These are phyloP conservation scores for Penicillium odoratum DNA, from an alignment of 495 filamentous ascomycete genomes.

Conservation along the genomic window DNA sequence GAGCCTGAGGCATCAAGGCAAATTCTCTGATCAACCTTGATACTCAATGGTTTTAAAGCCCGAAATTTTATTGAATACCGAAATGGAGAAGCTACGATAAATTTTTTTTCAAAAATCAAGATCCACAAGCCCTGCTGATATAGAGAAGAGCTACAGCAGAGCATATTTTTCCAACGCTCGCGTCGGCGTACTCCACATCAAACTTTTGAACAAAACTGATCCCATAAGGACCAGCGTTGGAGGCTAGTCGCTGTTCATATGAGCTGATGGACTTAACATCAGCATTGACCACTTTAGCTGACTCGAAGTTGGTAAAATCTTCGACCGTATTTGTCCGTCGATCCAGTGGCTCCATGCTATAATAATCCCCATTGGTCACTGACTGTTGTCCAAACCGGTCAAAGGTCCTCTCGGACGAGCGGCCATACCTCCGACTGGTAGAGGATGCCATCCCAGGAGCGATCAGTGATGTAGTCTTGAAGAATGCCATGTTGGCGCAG, in stretches of 20 bases:
- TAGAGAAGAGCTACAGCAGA: no score
- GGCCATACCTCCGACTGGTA: conserved; percentile 1
- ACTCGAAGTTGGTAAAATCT: not conserved
- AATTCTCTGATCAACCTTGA: no score
- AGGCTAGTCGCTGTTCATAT: not conserved
- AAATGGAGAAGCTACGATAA: no score
- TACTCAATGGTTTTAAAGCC: no score
- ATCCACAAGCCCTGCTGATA: no score
- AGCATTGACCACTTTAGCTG: not conserved
- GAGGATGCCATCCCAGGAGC: conserved; percentile 11
- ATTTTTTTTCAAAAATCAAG: no score
- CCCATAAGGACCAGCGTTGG: conserved; percentile 4
- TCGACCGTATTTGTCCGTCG: not conserved
- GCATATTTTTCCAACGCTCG: not conserved
- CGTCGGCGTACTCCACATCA: conserved; percentile 2
- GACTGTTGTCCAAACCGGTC: not conserved
- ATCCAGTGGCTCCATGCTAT: conserved; percentile 1
- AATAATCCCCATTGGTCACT: not conserved
- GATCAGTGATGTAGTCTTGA: conserved; percentile 11
- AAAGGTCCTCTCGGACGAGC: not conserved
- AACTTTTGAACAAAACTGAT: conserved; percentile 9
- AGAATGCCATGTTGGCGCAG: conserved; percentile 12
- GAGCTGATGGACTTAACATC: not conserved
- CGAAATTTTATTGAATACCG: no score
- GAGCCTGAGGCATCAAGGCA: no score